Evolutionary conservation across 2,329 filamentous ascomycete species (phyloP).

Genomic region (Aschersonia sp.): DNA sequence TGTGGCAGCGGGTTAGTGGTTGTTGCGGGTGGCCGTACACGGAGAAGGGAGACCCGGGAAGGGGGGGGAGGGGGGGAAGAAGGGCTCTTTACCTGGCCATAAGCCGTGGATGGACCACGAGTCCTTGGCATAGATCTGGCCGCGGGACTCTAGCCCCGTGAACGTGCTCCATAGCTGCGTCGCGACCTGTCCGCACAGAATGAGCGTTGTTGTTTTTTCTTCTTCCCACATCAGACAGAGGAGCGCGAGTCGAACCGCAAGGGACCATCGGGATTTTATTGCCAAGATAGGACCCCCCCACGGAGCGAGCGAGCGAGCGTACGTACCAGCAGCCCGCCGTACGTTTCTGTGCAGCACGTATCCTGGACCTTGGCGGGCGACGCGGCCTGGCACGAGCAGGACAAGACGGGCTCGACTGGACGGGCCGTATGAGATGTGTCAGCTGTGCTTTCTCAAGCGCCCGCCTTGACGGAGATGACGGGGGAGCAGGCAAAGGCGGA

Average conservation of each 20-base stretch:
- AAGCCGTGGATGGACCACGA: constrained; percentile 46
- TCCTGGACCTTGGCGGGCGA: constrained; percentile 30
- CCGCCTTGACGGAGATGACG: no score
- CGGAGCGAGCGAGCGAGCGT: not conserved
- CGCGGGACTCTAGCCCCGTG: constrained; percentile 41
- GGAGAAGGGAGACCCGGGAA: not conserved
- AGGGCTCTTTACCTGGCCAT: constrained; percentile 27
- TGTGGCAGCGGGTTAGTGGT: constrained; percentile 3
- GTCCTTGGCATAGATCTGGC: constrained; percentile 41
- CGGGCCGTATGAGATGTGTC: not conserved
- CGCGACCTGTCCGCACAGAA: constrained; percentile 20
- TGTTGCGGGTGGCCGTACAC: no score
- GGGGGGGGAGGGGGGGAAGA: not conserved
- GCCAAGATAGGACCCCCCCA: not conserved
- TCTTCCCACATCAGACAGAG: not conserved
- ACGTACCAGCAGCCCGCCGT: constrained; percentile 39
- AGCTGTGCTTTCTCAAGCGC: not conserved
- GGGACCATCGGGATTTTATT: not conserved
- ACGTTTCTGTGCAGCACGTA: constrained; percentile 51
- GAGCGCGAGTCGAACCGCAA: no score
- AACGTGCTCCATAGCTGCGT: constrained; percentile 54
- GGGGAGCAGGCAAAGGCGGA: no score
- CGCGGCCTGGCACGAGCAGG: constrained; percentile 29
- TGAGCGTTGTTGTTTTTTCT: not conserved
- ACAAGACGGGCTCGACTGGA: constrained; percentile 18